Evolutionary conservation across 2,329 filamentous ascomycete genomes (phyloP), one percentile per base, ranked within the genome.

Genomic region (Alternaria sp.): DNA sequence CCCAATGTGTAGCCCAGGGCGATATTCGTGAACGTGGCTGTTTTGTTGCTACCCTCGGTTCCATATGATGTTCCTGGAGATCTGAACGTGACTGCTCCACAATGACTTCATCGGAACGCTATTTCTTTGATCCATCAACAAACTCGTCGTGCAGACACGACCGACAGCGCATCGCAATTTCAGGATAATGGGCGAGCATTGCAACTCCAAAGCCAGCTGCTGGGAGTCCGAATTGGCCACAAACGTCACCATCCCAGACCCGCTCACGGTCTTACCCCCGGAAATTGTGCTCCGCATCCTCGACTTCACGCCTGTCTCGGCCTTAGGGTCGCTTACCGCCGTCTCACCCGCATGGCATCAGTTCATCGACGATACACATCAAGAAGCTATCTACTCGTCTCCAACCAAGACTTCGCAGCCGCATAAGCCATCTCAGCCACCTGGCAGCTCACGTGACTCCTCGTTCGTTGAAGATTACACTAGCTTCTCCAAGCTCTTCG

Each of bases 281-380:
- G 56, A 58, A 31, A 44, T 58, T n/a, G 44, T 58, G 37, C 56
- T 58, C 39, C 56, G 51, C 51, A 49, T 58, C 44, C 56, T 58
- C 24, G 51, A 58, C 24, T 58, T 55, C 37, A 55, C 56, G 21
- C 39, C 56, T 26, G 39, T 58, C 14, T 55, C 56, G 4, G 51
- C 21, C 1, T 45, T 58, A 34, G 51, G 29, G 13, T 50, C 51
- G n/a, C 56, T 58, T 29, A 50, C 39, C 13, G 46, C 24, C 28
- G 39, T 33, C 23, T 58, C 56, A 37, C 51, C 28, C 28, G 56
- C 51, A 26, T 58, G 56, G 56, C 51, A 58, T 14, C 51, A 58
- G 7, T 58, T 58, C 26, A 58, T 58, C 44, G 56, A 58, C 44
- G 11, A 50, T 5, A 55, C 39, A 26, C 56, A 58, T 23, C 51